Base-by-base conservation (phyloP, 164 flowering plant genomes). In the Warburgia ugandensis region DNA sequence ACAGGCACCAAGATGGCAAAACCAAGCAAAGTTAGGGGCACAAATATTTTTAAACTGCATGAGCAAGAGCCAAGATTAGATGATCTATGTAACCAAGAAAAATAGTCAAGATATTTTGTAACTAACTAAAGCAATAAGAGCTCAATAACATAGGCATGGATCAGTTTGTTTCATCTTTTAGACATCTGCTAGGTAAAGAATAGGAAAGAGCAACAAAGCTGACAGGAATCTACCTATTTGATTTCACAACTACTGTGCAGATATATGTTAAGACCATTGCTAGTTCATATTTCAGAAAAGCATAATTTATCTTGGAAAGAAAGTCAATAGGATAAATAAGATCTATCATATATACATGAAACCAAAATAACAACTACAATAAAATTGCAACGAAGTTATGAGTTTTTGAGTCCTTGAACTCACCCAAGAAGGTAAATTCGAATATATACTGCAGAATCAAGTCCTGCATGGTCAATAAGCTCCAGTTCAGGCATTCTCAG, bases 371-470 rank as follows among this genome's bases (percentile, higher is more conserved):
- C 26, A 21, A 14, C 6, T 4, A 41, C 5, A 45, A 22, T 12
- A n/a, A 46, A 44, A n/a, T n/a, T n/a, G n/a, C n/a, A n/a, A n/a
- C n/a, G 11, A 25, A 6, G 14, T 38, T 9, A 50, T 16, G 11
- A 32, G 17, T 38, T 41, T 31, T 22, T 20, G 7, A 19, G 55
- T 36, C 50, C 17, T 20, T 0, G 28, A 54, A 68, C 80, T 68
- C 45, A 89, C 97, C 97, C 97, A 49, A 90, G 88, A 61, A 80
- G 81, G 56, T 86, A 90, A 63, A 90, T 90, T 49, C 97, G 69
- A 39, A 90, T 72, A 59, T 71, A 84, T 0, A 72, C 94, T 55
- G 81, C 85, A 54, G 97, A 84, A 64, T 90, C 97, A 54, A 90
- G 88, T 27, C 95, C 95, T 13, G 97, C 97, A 48, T 90, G 97